These are phyloP conservation scores for Persicaria maculosa DNA, from an alignment of 148 eudicot species.

Conservation along the genomic window DNA sequence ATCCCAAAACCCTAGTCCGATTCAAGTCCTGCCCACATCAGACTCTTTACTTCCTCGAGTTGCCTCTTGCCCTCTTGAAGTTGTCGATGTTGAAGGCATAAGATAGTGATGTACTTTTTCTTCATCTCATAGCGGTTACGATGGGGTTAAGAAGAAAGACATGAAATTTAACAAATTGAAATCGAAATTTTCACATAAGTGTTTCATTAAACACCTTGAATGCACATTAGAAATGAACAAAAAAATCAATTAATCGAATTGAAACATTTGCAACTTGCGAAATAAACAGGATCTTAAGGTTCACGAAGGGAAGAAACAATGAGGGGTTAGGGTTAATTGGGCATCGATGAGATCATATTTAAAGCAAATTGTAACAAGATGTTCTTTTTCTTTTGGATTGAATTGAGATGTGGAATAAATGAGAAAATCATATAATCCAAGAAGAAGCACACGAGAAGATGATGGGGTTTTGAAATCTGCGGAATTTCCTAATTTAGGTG, in stretches of 20 bases:
- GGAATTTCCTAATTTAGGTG: not conserved
- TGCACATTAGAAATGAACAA: not conserved
- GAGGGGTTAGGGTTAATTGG: no score
- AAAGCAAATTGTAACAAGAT: no score
- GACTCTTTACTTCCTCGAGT: not conserved
- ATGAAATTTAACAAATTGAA: not conserved
- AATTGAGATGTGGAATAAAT: not conserved
- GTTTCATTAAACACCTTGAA: conserved; percentile 6
- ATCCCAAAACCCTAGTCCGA: no score
- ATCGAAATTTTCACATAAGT: not conserved
- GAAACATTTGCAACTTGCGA: not conserved
- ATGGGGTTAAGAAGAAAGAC: not conserved
- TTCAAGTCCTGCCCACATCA: no score
- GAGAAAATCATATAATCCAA: not conserved
- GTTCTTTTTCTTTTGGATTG: no score
- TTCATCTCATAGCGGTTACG: conserved; percentile 12
- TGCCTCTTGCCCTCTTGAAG: conserved; percentile 7
- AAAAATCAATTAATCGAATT: not conserved
- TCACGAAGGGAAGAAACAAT: not conserved
- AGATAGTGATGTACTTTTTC: not conserved
- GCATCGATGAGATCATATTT: not conserved
- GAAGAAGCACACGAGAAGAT: conserved; percentile 7
- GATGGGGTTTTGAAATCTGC: not conserved
- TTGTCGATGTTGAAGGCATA: conserved; percentile 14
- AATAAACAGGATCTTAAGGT: not conserved